Base-by-base conservation (phyloP, 129 eudicot genomes). In the Mikania micrantha region DNA sequence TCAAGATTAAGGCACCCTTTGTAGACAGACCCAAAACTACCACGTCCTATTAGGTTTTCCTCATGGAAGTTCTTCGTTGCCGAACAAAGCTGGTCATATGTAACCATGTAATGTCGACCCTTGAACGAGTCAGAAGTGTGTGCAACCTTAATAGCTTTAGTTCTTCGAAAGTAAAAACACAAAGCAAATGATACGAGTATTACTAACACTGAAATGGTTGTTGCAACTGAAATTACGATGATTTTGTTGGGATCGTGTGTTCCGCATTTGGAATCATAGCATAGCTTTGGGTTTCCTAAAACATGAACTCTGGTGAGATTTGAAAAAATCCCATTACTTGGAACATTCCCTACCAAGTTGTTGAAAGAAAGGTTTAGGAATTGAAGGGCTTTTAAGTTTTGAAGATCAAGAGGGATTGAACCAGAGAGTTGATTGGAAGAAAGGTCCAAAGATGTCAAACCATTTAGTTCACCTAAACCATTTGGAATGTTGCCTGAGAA, bases 11-110 rank as follows among this genome's bases (percentile, higher is more conserved):
- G 60, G 56, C 28, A 32, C 28, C 92, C 96, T 74, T 66, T 73
- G 79, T 81, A 87, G 19, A 87, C 95, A 44, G 78, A 69, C 32
- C 89, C 90, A 54, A 87, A 84, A 72, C 93, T 83, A 34, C 96
- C 96, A 2, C 35, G 49, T 20, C 92, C 96, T 7, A 88, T 66
- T 19, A 85, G 58, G 67, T 83, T 80, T 60, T 71, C 80, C 16
- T 66, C 57, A 21, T 41, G 62, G 65, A 88, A 88, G 64, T 79
- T 73, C 9, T 48, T 35, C 1, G 96, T 89, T 20, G 93, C 85
- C 0, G 16, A 59, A 3, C 90, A 84, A 66, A 88, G 84, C 22
- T 85, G 84, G n/a, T 81, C 79, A 27, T 85, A 85, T 25, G 80
- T 78, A 16, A 88, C 77, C 83, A 76, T 84, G 45, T 69, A 72